A percentile compares a stretch with the other conserved stretches of the same genome.
phyloP scores from a whole-genome alignment of 345 rosid genomes.

The Gossypium herbaceum region DNA sequence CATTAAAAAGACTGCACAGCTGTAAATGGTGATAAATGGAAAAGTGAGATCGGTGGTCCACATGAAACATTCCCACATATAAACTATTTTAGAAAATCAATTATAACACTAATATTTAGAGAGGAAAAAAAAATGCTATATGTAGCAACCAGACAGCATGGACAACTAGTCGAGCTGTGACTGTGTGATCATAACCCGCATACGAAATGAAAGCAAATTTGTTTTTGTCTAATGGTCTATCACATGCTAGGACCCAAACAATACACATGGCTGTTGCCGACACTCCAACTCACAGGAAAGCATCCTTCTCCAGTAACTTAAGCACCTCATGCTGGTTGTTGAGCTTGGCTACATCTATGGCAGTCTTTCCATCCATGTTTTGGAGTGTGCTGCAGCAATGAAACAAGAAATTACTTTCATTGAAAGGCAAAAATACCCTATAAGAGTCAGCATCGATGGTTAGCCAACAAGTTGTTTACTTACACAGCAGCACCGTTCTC shows the following conservation, averaged over 20 bases:
- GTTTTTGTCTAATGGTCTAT: neutral
- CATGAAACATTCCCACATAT: neutral
- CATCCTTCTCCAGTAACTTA: conserved; percentile 93
- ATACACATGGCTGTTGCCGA: neutral
- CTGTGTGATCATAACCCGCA: conserved; percentile 11
- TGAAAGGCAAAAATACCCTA: neutral
- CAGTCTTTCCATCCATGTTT: conserved; percentile 95
- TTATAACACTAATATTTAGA: neutral
- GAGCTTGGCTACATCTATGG: conserved; percentile 90
- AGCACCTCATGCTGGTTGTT: conserved; percentile 89
- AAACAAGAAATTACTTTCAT: neutral
- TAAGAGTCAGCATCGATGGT: neutral
- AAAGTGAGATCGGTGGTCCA: neutral
- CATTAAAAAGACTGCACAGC: neutral
- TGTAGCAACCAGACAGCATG: conserved; percentile 13
- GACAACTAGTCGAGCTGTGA: neutral
- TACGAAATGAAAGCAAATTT: conserved; percentile 12
- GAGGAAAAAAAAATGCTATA: neutral
- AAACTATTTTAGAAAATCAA: neutral
- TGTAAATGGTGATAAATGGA: neutral
- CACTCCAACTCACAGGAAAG: conserved; percentile 55
- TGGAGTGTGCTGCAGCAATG: conserved; percentile 66
- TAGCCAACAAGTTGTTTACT: conserved; percentile 25
- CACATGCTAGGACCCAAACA: conserved; percentile 15
- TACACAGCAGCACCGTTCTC: conserved; percentile 98